phyloP scores from a whole-genome alignment of 306 rosid species.

The Quercus agrifolia region DNA sequence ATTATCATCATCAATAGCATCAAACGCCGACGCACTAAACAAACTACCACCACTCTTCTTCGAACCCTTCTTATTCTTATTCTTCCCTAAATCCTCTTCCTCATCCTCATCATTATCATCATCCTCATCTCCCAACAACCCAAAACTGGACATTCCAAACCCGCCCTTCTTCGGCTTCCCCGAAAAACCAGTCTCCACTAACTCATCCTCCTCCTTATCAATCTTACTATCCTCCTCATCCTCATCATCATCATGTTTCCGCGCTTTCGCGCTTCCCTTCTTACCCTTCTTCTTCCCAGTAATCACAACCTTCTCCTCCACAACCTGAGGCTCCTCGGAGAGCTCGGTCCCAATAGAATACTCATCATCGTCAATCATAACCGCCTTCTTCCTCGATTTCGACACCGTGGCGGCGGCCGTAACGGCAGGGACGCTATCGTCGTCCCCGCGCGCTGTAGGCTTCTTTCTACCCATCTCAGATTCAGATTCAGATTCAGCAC shows the following conservation, averaged over 20 bases:
- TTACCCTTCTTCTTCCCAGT: conserved; percentile 78
- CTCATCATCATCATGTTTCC: conserved; percentile 29
- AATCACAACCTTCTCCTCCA: conserved; percentile 41
- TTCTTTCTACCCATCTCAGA: conserved; percentile 77
- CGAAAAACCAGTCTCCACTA: conserved; percentile 44
- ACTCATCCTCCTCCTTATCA: conserved; percentile 45
- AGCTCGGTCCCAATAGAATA: conserved; percentile 64
- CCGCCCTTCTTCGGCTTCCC: conserved; percentile 88
- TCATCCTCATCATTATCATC: conserved; percentile 31
- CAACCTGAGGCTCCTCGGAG: conserved; percentile 51
- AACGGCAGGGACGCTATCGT: conserved; percentile 43
- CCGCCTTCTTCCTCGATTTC: conserved; percentile 73
- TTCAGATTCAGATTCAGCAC: background rate
- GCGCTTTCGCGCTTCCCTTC: conserved; percentile 50
- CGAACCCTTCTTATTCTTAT: conserved; percentile 66
- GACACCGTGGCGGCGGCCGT: conserved; percentile 33
- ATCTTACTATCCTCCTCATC: background rate
- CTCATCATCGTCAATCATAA: conserved; percentile 75
- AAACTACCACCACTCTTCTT: conserved; percentile 52
- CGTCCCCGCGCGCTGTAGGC: conserved; percentile 53
- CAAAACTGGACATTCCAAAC: conserved; percentile 42
- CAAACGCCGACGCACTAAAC: conserved; percentile 48
- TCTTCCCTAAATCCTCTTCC: conserved; percentile 58
- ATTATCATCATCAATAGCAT: conserved; percentile 48
- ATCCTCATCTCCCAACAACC: conserved; percentile 62